phyloP scores from a whole-genome alignment of 176 grass and related monocot species.

The Thalia dealbata region DNA sequence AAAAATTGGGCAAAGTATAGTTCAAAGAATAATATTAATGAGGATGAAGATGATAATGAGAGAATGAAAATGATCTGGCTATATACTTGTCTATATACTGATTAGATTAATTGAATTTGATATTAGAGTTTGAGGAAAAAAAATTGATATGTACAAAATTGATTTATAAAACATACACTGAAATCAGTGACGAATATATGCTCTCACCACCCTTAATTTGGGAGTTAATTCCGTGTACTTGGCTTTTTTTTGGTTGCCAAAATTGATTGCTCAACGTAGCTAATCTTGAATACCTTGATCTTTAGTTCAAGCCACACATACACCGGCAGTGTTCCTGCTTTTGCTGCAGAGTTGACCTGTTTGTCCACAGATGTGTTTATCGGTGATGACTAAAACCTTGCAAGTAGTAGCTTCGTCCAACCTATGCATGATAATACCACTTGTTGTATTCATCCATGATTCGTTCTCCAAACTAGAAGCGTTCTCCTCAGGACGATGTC shows the following conservation, averaged over 20 bases:
- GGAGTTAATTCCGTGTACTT: background rate
- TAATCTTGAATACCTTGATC: background rate
- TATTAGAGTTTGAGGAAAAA: too few species aligned
- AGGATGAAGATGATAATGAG: too few species aligned
- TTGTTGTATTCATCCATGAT: too few species aligned
- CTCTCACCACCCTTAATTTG: background rate
- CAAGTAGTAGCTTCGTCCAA: background rate
- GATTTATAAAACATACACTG: too few species aligned
- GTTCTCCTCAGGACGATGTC: background rate
- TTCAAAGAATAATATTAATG: too few species aligned
- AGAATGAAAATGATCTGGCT: too few species aligned
- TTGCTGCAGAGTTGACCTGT: background rate
- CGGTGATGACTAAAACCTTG: background rate
- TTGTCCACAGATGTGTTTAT: background rate
- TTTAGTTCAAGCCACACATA: background rate
- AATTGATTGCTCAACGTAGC: background rate
- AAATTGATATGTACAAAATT: too few species aligned
- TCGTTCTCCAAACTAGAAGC: background rate
- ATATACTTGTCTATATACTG: too few species aligned
- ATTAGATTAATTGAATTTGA: too few species aligned
- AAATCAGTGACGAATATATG: too few species aligned
- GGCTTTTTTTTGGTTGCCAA: rapidly evolving
- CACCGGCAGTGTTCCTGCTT: background rate
- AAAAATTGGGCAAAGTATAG: too few species aligned
- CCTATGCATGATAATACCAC: background rate